A percentile compares a stretch with the other conserved stretches of the same genome.
phyloP scores from a whole-genome alignment of 257 asterid species.

The Asclepias syriaca region DNA sequence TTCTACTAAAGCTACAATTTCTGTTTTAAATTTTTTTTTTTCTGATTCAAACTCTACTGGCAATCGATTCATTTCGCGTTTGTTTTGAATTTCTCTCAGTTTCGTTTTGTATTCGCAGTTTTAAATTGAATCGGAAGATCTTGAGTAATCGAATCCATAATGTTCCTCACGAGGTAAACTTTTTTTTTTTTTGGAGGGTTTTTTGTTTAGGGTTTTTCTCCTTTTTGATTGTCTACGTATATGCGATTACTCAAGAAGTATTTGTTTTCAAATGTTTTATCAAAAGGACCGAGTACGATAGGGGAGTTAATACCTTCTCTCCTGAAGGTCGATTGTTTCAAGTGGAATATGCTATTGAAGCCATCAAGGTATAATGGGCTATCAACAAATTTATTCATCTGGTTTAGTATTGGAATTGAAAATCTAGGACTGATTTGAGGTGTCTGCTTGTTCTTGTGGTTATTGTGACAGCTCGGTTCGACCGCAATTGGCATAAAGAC shows the following conservation, averaged over 20 bases:
- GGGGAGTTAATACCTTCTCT: constrained; percentile 92
- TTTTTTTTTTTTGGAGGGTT: neutral
- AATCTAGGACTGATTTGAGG: neutral
- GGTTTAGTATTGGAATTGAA: neutral
- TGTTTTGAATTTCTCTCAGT: neutral
- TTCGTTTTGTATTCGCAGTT: constrained; percentile 13
- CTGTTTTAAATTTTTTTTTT: too few species aligned
- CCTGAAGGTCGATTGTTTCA: constrained; percentile 95
- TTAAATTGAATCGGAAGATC: constrained; percentile 9
- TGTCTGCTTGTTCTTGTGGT: constrained; percentile 1
- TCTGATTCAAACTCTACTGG: too few species aligned
- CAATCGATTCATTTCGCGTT: neutral
- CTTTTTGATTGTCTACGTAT: neutral
- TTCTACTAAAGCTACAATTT: neutral
- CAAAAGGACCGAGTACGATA: constrained; percentile 82
- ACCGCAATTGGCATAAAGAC: constrained; percentile 91
- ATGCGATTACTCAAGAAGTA: neutral
- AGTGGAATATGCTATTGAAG: constrained; percentile 90
- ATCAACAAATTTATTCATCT: neutral
- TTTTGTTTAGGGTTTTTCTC: constrained; percentile 20
- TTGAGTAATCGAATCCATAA: constrained; percentile 26
- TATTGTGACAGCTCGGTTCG: constrained; percentile 64
- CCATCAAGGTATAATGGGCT: constrained; percentile 51
- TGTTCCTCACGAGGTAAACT: constrained; percentile 76
- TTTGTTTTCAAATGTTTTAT: neutral